A percentile compares a stretch with the other conserved stretches of the same genome.
These are phyloP conservation scores for Backusella sp. DNA, from an alignment of 192 early-diverging fungal genomes.

Conservation along the genomic window DNA sequence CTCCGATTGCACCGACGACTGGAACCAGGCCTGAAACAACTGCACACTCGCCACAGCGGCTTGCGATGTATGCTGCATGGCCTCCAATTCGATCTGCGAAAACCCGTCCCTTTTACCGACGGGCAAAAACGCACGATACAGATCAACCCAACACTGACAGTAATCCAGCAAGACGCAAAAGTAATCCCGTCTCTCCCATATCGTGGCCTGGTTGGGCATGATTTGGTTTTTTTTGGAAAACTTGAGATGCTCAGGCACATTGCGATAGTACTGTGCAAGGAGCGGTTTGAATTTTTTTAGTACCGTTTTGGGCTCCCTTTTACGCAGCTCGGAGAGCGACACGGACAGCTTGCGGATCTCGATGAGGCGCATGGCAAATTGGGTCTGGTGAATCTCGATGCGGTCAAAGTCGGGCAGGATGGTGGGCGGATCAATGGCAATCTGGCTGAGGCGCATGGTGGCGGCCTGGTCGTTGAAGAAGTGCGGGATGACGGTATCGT, in stretches of 20 bases:
- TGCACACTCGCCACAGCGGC: slow-evolving; percentile 11
- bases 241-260: background rate
- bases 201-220: background rate
- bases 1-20: background rate
- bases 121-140: slow-evolving; percentile 20
- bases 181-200: slow-evolving; percentile 18
- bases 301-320: background rate
- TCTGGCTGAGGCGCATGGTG: slow-evolving; percentile 15
- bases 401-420: slow-evolving; percentile 11
- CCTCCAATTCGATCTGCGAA: background rate
- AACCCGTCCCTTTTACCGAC: background rate
- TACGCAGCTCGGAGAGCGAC: background rate
- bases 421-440: slow-evolving; percentile 18
- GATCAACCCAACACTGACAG: slow-evolving; percentile 24
- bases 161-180: slow-evolving; percentile 25
- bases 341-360: background rate
- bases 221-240: background rate
- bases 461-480: slow-evolving; percentile 13
- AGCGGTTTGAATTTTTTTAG: background rate
- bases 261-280: background rate
- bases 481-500: slow-evolving; percentile 27
- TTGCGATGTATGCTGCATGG: slow-evolving; percentile 18
- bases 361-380: slow-evolving; percentile 19
- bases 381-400: slow-evolving; percentile 12
- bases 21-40: slow-evolving; percentile 20